Percentiles rank a stretch among this genome's conserved stretches.
These are phyloP conservation scores for Sclerotinia subarctica DNA, from an alignment of 2,329 filamentous ascomycete genomes.

Conservation along the genomic window DNA sequence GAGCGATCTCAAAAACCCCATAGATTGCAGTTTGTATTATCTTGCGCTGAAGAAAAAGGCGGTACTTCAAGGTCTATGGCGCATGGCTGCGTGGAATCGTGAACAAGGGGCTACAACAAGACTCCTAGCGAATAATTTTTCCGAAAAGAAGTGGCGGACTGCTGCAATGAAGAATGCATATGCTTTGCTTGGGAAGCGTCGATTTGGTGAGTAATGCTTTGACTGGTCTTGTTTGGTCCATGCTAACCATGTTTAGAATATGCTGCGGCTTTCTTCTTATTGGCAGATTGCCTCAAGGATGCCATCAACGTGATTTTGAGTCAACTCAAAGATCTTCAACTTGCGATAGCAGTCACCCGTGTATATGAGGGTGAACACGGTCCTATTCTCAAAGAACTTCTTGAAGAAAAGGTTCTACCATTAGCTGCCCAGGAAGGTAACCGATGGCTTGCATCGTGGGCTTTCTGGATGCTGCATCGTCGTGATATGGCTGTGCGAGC, in stretches of 20 bases:
- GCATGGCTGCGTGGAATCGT: constrained; percentile 85
- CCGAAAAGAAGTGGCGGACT: constrained; percentile 80
- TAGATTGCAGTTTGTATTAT: constrained; percentile 89
- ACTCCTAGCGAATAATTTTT: constrained; percentile 87
- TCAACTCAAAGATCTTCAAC: constrained; percentile 82
- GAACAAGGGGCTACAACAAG: constrained; percentile 80
- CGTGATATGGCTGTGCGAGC: constrained; percentile 81
- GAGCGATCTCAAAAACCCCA: constrained; percentile 80
- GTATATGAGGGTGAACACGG: constrained; percentile 86
- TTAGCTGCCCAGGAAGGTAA: constrained; percentile 79
- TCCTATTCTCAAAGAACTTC: constrained; percentile 66
- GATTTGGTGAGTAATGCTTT: constrained; percentile 62
- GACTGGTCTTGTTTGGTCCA: constrained; percentile 18
- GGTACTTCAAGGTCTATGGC: constrained; percentile 86
- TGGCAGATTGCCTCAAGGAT: constrained; percentile 80
- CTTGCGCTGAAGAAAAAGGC: constrained; percentile 87
- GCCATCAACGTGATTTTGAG: constrained; percentile 83
- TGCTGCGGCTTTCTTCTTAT: constrained; percentile 90
- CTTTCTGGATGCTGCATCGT: constrained; percentile 84
- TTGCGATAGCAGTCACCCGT: constrained; percentile 82
- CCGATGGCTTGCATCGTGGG: constrained; percentile 92
- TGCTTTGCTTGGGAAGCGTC: constrained; percentile 82
- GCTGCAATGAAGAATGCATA: constrained; percentile 95
- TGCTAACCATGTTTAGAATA: constrained; percentile 60
- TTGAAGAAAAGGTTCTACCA: constrained; percentile 76